These are phyloP conservation scores for Colletotrichum sp. DNA, from an alignment of 2,329 filamentous ascomycete species.

Conservation along the genomic window DNA sequence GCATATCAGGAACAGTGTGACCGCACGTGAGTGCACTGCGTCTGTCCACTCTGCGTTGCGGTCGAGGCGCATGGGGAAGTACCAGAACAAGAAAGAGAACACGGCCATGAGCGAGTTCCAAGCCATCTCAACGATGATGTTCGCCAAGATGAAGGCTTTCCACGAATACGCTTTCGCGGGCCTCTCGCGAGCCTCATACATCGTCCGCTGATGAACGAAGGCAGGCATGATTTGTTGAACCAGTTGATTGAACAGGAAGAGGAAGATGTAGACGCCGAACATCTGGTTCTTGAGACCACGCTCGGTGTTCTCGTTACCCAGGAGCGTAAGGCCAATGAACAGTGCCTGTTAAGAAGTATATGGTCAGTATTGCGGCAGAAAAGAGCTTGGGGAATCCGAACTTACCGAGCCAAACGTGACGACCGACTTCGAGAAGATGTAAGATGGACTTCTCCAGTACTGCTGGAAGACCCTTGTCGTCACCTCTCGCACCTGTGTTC, in stretches of 20 bases:
- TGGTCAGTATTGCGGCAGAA: not conserved
- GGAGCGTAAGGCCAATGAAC: slow-evolving; percentile 71
- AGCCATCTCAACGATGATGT: slow-evolving; percentile 71
- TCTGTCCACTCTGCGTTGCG: slow-evolving; percentile 59
- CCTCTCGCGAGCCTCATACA: slow-evolving; percentile 71
- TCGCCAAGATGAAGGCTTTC: slow-evolving; percentile 68
- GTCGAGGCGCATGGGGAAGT: slow-evolving; percentile 71
- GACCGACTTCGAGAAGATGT: slow-evolving; percentile 74
- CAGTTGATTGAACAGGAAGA: slow-evolving; percentile 57
- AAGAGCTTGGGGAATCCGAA: no score
- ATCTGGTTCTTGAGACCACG: slow-evolving; percentile 70
- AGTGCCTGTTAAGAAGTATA: slow-evolving; percentile 40
- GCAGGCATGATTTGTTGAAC: slow-evolving; percentile 65
- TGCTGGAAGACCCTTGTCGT: slow-evolving; percentile 73
- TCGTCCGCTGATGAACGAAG: slow-evolving; percentile 66
- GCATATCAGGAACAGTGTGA: slow-evolving; percentile 67
- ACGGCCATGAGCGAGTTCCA: slow-evolving; percentile 68
- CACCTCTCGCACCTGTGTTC: slow-evolving; percentile 63
- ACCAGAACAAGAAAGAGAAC: slow-evolving; percentile 68
- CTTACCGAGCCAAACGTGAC: slow-evolving; percentile 53
- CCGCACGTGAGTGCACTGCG: slow-evolving; percentile 52
- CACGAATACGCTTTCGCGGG: slow-evolving; percentile 73
- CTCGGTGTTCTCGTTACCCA: slow-evolving; percentile 58
- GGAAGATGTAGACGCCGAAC: slow-evolving; percentile 69
- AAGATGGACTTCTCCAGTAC: slow-evolving; percentile 78